Evolutionary conservation across 2,329 filamentous ascomycete species (phyloP).

Genomic region (Lachnellula hyalina): DNA sequence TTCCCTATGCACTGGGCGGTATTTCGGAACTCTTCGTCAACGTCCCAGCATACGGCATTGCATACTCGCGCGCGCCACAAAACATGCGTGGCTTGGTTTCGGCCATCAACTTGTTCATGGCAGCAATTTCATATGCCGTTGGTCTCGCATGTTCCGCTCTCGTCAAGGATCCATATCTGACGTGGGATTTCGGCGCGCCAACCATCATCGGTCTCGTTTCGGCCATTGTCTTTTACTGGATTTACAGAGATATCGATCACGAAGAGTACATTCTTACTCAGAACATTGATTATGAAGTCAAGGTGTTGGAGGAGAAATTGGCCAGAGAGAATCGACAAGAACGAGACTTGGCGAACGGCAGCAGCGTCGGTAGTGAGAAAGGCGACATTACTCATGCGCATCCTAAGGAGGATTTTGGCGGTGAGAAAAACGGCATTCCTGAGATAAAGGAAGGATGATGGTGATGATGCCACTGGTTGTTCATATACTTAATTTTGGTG

Average conservation of each 20-base stretch:
- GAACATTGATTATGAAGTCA: conserved; percentile 22
- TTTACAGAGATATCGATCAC: conserved; percentile 31
- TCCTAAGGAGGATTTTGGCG: not conserved
- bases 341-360: not conserved
- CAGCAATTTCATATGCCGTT: conserved; percentile 40
- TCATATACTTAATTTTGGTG: not conserved
- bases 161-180: conserved; percentile 43
- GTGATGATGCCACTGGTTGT: not conserved
- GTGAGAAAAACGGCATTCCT: not conserved
- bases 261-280: conserved; percentile 37
- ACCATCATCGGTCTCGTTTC: conserved; percentile 41
- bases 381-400: not conserved
- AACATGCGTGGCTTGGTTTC: conserved; percentile 48
- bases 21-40: conserved; percentile 48
- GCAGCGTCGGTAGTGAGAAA: not conserved
- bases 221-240: conserved; percentile 41
- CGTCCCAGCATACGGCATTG: conserved; percentile 45
- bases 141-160: conserved; percentile 40
- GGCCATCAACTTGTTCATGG: conserved; percentile 43
- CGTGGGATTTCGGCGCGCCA: conserved; percentile 44
- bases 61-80: conserved; percentile 44
- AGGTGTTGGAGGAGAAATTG: not conserved
- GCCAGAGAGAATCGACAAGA: not conserved
- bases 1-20: conserved; percentile 45
- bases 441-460: not conserved